These are phyloP conservation scores for Tuber calosporum DNA, from an alignment of 495 filamentous ascomycete species.

Conservation along the genomic window DNA sequence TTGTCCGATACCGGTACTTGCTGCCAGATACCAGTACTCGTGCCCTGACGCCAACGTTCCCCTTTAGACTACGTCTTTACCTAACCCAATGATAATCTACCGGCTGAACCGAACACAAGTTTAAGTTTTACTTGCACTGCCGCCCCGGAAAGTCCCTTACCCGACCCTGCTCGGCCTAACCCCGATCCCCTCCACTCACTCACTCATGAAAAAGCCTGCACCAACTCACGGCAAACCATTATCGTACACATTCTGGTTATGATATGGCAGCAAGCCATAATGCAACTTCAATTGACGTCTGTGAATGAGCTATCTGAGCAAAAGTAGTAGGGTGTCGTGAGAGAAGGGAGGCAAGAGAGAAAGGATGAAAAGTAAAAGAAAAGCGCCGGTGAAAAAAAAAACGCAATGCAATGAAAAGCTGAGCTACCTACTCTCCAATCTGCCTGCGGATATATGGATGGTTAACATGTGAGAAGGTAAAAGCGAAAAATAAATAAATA, in stretches of 20 bases:
- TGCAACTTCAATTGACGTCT: not conserved
- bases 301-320: not conserved
- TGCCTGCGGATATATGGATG: not conserved
- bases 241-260: not conserved
- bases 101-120: not conserved
- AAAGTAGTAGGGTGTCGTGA: not conserved
- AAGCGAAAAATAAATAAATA: not conserved
- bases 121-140: not conserved
- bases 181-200: not conserved
- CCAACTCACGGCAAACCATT: not conserved
- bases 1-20: no score
- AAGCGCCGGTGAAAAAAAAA: not conserved
- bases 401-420: not conserved
- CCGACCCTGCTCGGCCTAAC: not conserved
- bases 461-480: not conserved
- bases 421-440: not conserved
- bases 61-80: no score
- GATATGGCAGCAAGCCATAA: not conserved
- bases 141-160: not conserved
- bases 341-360: not conserved
- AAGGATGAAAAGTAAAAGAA: not conserved
- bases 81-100: not conserved
- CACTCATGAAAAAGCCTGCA: not conserved
- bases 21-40: no score
- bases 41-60: no score